Conservation (phyloP, 768 basidiomycete species). For the Wakefieldia striispora region DNA sequence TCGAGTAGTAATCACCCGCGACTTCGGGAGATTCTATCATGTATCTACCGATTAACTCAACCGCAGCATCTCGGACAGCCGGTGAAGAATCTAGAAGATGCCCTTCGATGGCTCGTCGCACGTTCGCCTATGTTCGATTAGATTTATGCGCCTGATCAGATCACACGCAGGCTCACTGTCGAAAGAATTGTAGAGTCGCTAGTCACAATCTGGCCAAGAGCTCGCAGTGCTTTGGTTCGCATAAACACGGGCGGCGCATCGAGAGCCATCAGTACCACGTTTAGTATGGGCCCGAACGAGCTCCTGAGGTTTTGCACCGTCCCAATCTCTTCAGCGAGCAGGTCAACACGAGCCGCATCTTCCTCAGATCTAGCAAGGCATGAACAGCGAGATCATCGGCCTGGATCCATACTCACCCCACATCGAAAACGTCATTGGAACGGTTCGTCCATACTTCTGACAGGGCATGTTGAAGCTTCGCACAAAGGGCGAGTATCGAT, state of each 20-base stretch:
- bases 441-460: conserved; percentile 73
- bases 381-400: background rate
- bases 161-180: conserved; percentile 45
- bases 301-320: conserved; percentile 70
- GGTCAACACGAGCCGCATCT: conserved; percentile 65
- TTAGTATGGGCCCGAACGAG: conserved; percentile 83
- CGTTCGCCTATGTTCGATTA: conserved; percentile 52
- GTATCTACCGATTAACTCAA: conserved; percentile 97
- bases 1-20: conserved; percentile 85
- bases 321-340: conserved; percentile 72
- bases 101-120: conserved; percentile 83
- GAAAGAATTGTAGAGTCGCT: conserved; percentile 84
- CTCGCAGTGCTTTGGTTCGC: conserved; percentile 90
- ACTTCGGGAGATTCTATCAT: conserved; percentile 86
- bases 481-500: conserved; percentile 41
- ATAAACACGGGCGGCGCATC: conserved; percentile 88
- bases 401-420: conserved; percentile 51
- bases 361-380: conserved; percentile 56
- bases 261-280: conserved; percentile 72
- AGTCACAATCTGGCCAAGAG: conserved; percentile 84
- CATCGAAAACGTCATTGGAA: conserved; percentile 73
- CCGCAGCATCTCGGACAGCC: conserved; percentile 93
- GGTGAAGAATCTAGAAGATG: conserved; percentile 91
- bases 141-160: background rate
- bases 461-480: conserved; percentile 59